phyloP scores from a whole-genome alignment of 176 grass and related monocot species.

The Lolium perenne region DNA sequence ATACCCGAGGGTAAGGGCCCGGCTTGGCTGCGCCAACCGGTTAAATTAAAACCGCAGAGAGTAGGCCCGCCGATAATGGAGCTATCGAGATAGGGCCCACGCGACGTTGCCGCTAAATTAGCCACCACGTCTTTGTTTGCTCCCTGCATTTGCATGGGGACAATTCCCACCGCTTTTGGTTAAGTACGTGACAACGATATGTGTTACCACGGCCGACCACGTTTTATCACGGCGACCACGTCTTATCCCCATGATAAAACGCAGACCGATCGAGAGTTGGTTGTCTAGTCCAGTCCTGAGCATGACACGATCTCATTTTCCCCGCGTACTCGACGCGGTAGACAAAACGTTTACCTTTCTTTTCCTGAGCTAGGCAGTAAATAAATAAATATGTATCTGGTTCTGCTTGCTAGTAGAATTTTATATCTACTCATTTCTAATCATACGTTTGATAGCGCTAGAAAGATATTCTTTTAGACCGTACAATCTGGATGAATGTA shows the following conservation, averaged over 20 bases:
- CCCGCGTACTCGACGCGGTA: slow-evolving; percentile 6
- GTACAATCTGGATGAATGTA: too few species aligned
- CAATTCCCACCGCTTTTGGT: slow-evolving; percentile 23
- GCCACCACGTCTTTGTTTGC: slow-evolving; percentile 11
- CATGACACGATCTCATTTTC: not conserved
- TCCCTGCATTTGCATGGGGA: not conserved
- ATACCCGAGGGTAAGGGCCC: not conserved
- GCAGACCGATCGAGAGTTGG: slow-evolving; percentile 15
- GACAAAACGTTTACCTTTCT: not conserved
- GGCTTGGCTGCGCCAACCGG: slow-evolving; percentile 3
- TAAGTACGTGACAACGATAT: not conserved
- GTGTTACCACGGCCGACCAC: slow-evolving; percentile 48
- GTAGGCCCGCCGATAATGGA: not conserved
- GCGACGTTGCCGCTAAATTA: slow-evolving; percentile 32
- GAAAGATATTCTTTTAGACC: too few species aligned
- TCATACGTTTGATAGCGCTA: too few species aligned
- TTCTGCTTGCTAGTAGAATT: too few species aligned
- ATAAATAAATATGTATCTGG: not conserved
- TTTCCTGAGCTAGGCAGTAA: too few species aligned
- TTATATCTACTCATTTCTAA: too few species aligned
- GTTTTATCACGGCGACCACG: slow-evolving; percentile 34
- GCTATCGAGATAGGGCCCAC: slow-evolving; percentile 16
- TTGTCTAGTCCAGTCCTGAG: not conserved
- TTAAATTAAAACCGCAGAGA: not conserved
- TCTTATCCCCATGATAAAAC: slow-evolving; percentile 34